A percentile compares a stretch with the other conserved stretches of the same genome.
These are phyloP conservation scores for Sphagnum magellanicum DNA, from an alignment of 228 moss, liverwort and hornwort genomes.

Conservation along the genomic window DNA sequence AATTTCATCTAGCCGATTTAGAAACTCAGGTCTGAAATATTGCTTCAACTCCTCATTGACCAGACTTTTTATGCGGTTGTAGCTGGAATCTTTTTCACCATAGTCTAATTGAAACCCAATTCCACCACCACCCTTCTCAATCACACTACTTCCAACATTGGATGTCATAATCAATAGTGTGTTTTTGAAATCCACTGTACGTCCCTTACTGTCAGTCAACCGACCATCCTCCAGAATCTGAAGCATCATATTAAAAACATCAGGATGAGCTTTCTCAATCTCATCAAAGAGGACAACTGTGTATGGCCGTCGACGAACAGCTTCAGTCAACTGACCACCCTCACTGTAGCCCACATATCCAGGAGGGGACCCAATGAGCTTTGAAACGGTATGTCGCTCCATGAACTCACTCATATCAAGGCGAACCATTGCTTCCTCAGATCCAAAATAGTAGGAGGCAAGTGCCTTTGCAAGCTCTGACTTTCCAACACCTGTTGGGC, in stretches of 20 bases:
- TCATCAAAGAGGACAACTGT: slow-evolving; percentile 87
- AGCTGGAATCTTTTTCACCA: slow-evolving; percentile 91
- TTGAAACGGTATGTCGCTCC: slow-evolving; percentile 88
- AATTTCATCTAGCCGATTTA: slow-evolving; percentile 83
- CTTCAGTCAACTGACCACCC: slow-evolving; percentile 86
- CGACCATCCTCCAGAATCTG: slow-evolving; percentile 92
- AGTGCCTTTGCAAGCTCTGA: slow-evolving; percentile 87
- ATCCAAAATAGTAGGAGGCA: slow-evolving; percentile 89
- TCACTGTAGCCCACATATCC: slow-evolving; percentile 92
- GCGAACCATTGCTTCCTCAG: slow-evolving; percentile 88
- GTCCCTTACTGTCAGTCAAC: slow-evolving; percentile 82
- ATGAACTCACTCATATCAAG: slow-evolving; percentile 97
- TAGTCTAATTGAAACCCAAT: slow-evolving; percentile 93
- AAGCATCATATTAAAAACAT: slow-evolving; percentile 95
- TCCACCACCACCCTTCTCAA: slow-evolving; percentile 91
- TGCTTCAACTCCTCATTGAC: slow-evolving; percentile 88
- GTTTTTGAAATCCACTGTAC: slow-evolving; percentile 91
- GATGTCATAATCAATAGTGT: slow-evolving; percentile 93
- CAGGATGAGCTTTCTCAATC: slow-evolving; percentile 91
- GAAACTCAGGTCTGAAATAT: slow-evolving; percentile 87
- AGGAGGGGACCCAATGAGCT: slow-evolving; percentile 84
- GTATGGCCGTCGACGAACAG: slow-evolving; percentile 79
- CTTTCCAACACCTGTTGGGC: slow-evolving; percentile 86
- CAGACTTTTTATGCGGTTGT: slow-evolving; percentile 85
- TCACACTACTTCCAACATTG: slow-evolving; percentile 86